Evolutionary conservation across 169 alveolate species (phyloP), one percentile per base, ranked within the genome.

Genomic region (Cryptosporidium felis): DNA sequence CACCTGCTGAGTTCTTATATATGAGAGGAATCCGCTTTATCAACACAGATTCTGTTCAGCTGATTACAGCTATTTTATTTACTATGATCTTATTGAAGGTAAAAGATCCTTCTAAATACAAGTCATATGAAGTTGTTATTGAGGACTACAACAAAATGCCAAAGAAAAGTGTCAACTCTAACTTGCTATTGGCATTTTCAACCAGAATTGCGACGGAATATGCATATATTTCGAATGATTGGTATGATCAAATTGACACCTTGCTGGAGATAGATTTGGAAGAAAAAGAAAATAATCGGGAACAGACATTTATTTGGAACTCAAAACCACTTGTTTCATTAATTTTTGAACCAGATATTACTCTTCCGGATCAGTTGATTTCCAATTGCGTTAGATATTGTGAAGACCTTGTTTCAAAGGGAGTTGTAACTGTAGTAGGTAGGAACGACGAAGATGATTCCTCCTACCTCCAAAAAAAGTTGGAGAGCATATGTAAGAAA

Each of bases 281-380:
- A 53, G 85, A 74, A 36, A 51, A 10, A 51, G 41, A 34, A n/a
- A 74, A 56, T 12, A 45, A 12, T 4, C 28, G 42, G 28, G 28
- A 40, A 9, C 85, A 60, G 21, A 74, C 67, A 74, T 74, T 74
- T 30, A 74, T 36, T 49, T 74, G 85, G 85, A 36, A 74, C 30
- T 49, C 60, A 30, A 49, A 53, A 14, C 65, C 67, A 2, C 26
- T 53, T 12, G 28, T 74, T 32, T 56, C 85, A 5, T 56, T 74
- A 18, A 41, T 40, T 32, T 74, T 74, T 49, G 85, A 74, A 38
- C 85, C 85, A 32, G 85, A 74, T 56, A 74, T 74, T 49, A 38
- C 59, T 6, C 14, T 53, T 38, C 85, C 85, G n/a, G 45, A 74
- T 30, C 74, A 74, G 56, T 41, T 74, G 6, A 30, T 74, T 74